phyloP scores from a whole-genome alignment of 73 alveolate species.

The Paramecium caudatum region DNA sequence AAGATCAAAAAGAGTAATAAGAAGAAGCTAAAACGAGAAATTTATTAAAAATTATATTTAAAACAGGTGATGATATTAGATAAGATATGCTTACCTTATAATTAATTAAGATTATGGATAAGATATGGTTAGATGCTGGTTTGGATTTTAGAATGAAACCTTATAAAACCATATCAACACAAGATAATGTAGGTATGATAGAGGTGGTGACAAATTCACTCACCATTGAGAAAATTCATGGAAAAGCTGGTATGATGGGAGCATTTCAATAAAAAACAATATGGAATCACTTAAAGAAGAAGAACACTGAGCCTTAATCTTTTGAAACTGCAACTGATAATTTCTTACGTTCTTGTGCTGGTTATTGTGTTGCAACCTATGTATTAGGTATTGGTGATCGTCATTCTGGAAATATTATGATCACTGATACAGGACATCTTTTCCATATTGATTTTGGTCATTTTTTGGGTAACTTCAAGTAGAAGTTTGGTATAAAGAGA shows the following conservation, averaged over 20 bases:
- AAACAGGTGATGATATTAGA: constrained; percentile 97
- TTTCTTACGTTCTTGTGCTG: constrained; percentile 93
- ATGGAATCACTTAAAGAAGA: constrained; percentile 76
- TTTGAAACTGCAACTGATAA: constrained; percentile 81
- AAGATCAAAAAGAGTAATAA: not conserved
- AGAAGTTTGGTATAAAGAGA: constrained; percentile 93
- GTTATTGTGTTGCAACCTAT: constrained; percentile 97
- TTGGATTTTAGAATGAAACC: constrained; percentile 95
- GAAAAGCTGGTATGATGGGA: constrained; percentile 74
- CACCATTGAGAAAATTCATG: constrained; percentile 72
- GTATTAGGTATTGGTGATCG: constrained; percentile 98
- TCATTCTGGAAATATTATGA: constrained; percentile 96
- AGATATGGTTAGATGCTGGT: constrained; percentile 95
- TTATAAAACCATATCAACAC: constrained; percentile 93
- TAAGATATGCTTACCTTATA: constrained; percentile 96
- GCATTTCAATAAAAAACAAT: constrained; percentile 81
- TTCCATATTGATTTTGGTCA: constrained; percentile 99
- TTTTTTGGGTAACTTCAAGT: constrained; percentile 95
- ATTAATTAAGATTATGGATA: constrained; percentile 94
- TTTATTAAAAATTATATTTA: constrained; percentile 59
- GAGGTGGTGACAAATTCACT: constrained; percentile 91
- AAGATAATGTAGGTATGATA: constrained; percentile 95
- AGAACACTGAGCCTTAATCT: constrained; percentile 73
- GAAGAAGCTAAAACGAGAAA: not conserved
- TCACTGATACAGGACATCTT: constrained; percentile 92